Base-by-base conservation (phyloP, 257 asterid genomes). In the Solanum appendiculatum region DNA sequence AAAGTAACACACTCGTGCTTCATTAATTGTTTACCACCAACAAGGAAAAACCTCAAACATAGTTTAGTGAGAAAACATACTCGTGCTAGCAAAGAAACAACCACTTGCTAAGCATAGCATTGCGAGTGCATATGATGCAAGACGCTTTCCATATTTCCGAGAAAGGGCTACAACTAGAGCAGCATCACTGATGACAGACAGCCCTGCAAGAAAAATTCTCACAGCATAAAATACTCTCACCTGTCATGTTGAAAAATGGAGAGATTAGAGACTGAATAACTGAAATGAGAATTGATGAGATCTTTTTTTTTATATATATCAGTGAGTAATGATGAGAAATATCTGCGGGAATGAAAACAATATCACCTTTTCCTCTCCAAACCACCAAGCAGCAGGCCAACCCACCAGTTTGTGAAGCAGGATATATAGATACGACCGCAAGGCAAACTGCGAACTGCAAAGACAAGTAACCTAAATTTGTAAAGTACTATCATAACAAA, bases 31-130 rank as follows among this genome's bases (percentile, higher is more conserved):
- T 69, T 86, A 69, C 39, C 36, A 72, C 69, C 39, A 78, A 34
- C 15, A 33, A 66, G 15, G 44, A 78, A 4, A 58, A 46, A 12
- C 34, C 70, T 63, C 10, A 54, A 37, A 36, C 21, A 40, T n/a
- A 70, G 85, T 48, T 12, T 33, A 68, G 42, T 44, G 20, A 34
- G 33, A 60, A 72, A 82, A 84, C 40, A 29, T 87, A 93, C 99
- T 92, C 51, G 99, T 97, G 92, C 99, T 97, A 87, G 99, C 98
- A 83, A 97, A 97, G 95, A 93, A 97, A 91, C 99, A 96, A 87
- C 99, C 99, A 85, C 99, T 97, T 86, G 99, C 91, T 90, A 97
- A 90, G 94, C 99, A 97, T 85, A 97, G 93, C 98, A 97, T 97
- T 29, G 99, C 99, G 37, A 97, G 96, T 23, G 99, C 86, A 90